Conservation (phyloP, 257 asterid species). For the Marsdenia floribunda region DNA sequence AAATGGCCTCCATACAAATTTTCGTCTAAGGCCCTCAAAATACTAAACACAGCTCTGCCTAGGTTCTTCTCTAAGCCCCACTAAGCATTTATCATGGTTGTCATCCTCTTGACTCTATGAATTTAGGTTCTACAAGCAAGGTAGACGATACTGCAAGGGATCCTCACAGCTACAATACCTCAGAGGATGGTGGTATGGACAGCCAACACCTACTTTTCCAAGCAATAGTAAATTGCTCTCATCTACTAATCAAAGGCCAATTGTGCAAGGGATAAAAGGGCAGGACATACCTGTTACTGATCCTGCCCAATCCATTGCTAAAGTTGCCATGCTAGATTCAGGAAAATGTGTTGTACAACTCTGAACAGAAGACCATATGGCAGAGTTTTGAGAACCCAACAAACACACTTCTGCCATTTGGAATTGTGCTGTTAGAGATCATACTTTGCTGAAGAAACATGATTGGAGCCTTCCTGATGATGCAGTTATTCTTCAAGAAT, state of each 20-base stretch:
- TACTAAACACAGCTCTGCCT: background rate
- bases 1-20: no score
- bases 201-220: conserved; percentile 30
- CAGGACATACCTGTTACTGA: conserved; percentile 4
- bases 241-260: conserved; percentile 29
- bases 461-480: background rate
- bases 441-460: background rate
- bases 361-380: conserved; percentile 24
- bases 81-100: conserved; percentile 18
- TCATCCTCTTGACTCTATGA: conserved; percentile 30
- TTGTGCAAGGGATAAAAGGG: conserved; percentile 17
- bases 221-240: conserved; percentile 15
- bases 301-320: conserved; percentile 10
- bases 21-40: no score
- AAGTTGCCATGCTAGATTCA: conserved; percentile 41
- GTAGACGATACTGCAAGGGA: conserved; percentile 18
- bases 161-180: conserved; percentile 11
- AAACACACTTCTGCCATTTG: conserved; percentile 34
- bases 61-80: conserved; percentile 43
- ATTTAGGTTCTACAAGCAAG: conserved; percentile 31
- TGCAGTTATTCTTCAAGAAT: background rate
- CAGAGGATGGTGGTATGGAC: conserved; percentile 29
- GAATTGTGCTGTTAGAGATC: background rate
- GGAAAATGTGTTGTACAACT: conserved; percentile 46
- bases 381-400: conserved; percentile 53